phyloP scores from a whole-genome alignment of 805 yeast genomes.

The Scheffersomyces ergatensis region DNA sequence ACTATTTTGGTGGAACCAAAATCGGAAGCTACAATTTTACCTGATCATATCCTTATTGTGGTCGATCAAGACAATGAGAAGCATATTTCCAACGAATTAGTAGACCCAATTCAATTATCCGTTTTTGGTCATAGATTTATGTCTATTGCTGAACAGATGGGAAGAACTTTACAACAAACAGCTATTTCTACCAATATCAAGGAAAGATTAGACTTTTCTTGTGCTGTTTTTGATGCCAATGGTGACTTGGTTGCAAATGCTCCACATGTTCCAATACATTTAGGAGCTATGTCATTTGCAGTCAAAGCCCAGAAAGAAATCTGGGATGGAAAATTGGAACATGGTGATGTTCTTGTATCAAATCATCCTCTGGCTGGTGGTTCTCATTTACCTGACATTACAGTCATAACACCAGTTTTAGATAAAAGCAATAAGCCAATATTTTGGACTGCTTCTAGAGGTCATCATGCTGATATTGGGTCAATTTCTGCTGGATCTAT shows the following conservation, averaged over 20 bases:
- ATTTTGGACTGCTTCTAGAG: slow-evolving; percentile 90
- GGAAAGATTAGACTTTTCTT: slow-evolving; percentile 44
- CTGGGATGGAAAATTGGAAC: slow-evolving; percentile 38
- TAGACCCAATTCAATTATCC: slow-evolving; percentile 38
- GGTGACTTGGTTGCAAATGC: slow-evolving; percentile 48
- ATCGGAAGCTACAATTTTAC: slow-evolving; percentile 26
- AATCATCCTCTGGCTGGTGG: slow-evolving; percentile 46
- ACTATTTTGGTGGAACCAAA: slow-evolving; percentile 31
- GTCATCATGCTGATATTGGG: slow-evolving; percentile 96
- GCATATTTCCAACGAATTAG: slow-evolving; percentile 21
- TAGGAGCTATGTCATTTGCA: slow-evolving; percentile 48
- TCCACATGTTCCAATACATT: slow-evolving; percentile 45
- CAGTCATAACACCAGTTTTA: slow-evolving; percentile 88
- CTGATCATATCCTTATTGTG: slow-evolving; percentile 27
- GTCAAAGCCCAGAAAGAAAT: slow-evolving; percentile 38
- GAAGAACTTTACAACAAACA: slow-evolving; percentile 42
- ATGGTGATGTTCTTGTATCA: slow-evolving; percentile 43
- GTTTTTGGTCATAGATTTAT: slow-evolving; percentile 42
- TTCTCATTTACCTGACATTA: slow-evolving; percentile 54
- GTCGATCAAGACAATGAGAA: slow-evolving; percentile 22
- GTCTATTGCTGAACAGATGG: slow-evolving; percentile 44
- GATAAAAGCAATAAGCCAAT: slow-evolving; percentile 48
- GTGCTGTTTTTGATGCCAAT: slow-evolving; percentile 40
- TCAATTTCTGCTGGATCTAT: slow-evolving; percentile 89
- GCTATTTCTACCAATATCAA: slow-evolving; percentile 45